Base-by-base conservation (phyloP, 495 filamentous ascomycete species). In the Lasiosphaeris hirsuta region DNA sequence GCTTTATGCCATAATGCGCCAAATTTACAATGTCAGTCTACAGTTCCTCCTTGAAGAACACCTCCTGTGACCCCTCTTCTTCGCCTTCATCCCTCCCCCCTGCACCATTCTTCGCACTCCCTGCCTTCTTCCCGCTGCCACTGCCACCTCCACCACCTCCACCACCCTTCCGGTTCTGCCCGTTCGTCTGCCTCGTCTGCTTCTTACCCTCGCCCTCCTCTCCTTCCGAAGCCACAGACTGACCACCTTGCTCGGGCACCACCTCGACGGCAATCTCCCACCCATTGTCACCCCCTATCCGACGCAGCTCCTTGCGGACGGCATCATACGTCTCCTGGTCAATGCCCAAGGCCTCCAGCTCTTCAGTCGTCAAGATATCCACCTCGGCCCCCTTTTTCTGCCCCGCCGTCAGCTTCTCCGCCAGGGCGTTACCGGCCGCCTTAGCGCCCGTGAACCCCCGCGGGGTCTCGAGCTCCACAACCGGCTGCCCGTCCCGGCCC, bases 321-420 rank as follows among this genome's bases (percentile, higher is more conserved):
- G 78, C 74, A 52, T 91, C 86, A 3, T 94, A 71, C 54, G 81
- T 77, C 51, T 87, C 78, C 7, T 82, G 81, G 58, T 87, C 83
- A n/a, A 96, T 72, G 17, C 87, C 82, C 57, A 89, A 72, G 62
- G 86, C 84, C 64, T 83, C 81, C 46, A 96, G 65, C 37, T 87
- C 83, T 39, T 87, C 81, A 39, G 81, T 78, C 8, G 75, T 77
- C 54, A 87, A 60, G 40, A 72, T 68, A 30, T 79, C 62, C 39
- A 84, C 83, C n/a, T 83, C 83, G 40, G 84, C 77, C 35, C 72
- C 74, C 37, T 76, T 79, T 10, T 54, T 55, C 70, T 71, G 45
- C 69, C 71, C 17, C 71, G 76, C 37, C 60, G 54, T 68, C 13
- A 75, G 54, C 10, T 78, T 62, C 56, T 78, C 67, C 13, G 73